Conservation (phyloP, 352 stramenopile species). For the Phytopythium montanum region DNA sequence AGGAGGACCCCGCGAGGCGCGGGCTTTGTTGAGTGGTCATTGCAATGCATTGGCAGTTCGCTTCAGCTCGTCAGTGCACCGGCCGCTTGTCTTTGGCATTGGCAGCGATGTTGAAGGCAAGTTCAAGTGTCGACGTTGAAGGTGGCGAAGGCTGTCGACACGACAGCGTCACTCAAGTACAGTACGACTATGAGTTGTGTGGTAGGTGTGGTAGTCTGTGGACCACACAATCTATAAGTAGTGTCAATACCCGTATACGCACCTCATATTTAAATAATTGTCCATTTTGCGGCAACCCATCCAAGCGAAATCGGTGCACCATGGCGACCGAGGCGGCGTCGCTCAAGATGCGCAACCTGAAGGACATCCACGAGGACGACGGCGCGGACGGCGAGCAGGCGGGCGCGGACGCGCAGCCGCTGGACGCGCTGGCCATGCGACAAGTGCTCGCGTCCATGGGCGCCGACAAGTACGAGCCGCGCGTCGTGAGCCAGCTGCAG, state of each 20-base stretch:
- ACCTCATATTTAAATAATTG: too few relatives aligned
- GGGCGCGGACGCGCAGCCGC: conserved; percentile 35
- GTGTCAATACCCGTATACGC: too few relatives aligned
- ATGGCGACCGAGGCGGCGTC: conserved; percentile 23
- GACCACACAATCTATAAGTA: too few relatives aligned
- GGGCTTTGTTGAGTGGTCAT: neutral
- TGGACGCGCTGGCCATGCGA: conserved; percentile 60
- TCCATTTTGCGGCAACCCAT: neutral
- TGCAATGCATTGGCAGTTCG: neutral
- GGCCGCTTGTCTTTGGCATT: too few relatives aligned
- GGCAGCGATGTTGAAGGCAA: too few relatives aligned
- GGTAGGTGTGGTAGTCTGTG: too few relatives aligned
- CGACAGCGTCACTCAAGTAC: neutral
- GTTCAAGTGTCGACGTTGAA: too few relatives aligned
- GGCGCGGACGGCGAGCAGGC: conserved; percentile 29
- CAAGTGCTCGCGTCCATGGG: conserved; percentile 77
- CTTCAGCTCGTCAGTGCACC: too few relatives aligned
- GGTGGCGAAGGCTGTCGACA: neutral
- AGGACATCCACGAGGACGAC: conserved; percentile 68
- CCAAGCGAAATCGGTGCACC: neutral
- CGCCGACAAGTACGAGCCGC: conserved; percentile 70
- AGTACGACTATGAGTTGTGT: too few relatives aligned
- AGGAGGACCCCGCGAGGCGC: too few relatives aligned
- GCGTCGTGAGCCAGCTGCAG: conserved; percentile 76
- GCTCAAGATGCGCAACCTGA: conserved; percentile 51